Percentiles rank a stretch among this genome's conserved stretches.
These are phyloP conservation scores for Coprinellus micaceus DNA, from an alignment of 768 basidiomycete genomes.

Conservation along the genomic window DNA sequence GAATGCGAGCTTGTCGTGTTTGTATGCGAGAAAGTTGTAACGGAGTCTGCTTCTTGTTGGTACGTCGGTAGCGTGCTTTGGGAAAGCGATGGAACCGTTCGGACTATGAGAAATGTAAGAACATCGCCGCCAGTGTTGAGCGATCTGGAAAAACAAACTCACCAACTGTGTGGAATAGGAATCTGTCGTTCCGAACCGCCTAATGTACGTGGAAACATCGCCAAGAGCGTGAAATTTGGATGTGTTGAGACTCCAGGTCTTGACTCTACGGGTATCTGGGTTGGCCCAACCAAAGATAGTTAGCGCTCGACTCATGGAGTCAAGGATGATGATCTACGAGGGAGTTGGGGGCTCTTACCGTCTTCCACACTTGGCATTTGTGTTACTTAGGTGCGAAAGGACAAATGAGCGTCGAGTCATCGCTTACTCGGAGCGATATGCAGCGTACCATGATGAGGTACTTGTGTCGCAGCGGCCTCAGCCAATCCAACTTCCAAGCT, in stretches of 20 bases:
- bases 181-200: conserved; percentile 3
- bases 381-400: too few relatives aligned
- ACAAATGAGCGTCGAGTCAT: too few relatives aligned
- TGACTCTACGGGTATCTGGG: not conserved
- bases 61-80: not conserved
- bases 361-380: too few relatives aligned
- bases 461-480: too few relatives aligned
- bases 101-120: not conserved
- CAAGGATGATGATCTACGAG: too few relatives aligned
- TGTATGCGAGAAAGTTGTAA: not conserved
- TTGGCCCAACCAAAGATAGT: too few relatives aligned
- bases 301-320: too few relatives aligned
- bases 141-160: conserved; percentile 3
- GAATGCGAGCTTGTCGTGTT: not conserved
- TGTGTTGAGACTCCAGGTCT: conserved; percentile 11
- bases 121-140: not conserved
- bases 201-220: not conserved
- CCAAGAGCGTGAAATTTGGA: conserved; percentile 7
- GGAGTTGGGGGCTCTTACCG: too few relatives aligned
- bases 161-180: conserved; percentile 26
- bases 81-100: not conserved
- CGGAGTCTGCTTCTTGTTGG: not conserved
- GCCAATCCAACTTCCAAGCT: too few relatives aligned
- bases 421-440: too few relatives aligned
- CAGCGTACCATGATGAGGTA: too few relatives aligned